phyloP scores from a whole-genome alignment of 495 filamentous ascomycete species.

The Geoglossum glabrum region DNA sequence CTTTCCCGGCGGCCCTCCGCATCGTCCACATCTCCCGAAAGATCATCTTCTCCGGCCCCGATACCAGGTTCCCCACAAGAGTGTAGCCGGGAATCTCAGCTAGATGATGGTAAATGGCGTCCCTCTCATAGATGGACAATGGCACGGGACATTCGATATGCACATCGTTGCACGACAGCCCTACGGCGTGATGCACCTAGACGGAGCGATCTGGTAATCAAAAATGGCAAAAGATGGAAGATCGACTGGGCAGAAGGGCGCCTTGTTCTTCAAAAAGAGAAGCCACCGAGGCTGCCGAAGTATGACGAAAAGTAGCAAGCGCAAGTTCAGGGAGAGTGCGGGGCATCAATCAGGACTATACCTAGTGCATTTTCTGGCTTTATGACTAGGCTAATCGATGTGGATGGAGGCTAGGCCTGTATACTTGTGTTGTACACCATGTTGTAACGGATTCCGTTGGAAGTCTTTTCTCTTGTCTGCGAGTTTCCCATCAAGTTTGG shows the following conservation, averaged over 20 bases:
- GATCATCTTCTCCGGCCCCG: background rate
- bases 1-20: background rate
- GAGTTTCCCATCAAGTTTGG: background rate
- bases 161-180: conserved; percentile 30
- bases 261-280: background rate
- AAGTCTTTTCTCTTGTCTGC: background rate
- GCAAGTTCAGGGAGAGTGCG: background rate
- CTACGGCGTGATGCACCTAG: conserved; percentile 24
- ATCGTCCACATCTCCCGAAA: background rate
- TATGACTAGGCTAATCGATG: background rate
- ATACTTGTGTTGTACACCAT: background rate
- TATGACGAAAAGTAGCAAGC: background rate
- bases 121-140: conserved; percentile 25
- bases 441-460: background rate
- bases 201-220: conserved; percentile 25
- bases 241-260: conserved; percentile 21
- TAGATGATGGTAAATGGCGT: conserved; percentile 25
- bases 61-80: background rate
- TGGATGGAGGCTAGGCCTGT: background rate
- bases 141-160: conserved; percentile 32
- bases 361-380: background rate
- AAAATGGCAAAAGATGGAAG: conserved; percentile 25
- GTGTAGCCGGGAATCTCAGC: background rate
- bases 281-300: background rate
- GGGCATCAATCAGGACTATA: background rate